Base-by-base conservation (phyloP, 805 yeast genomes). In the Geotrichum ghanense region DNA sequence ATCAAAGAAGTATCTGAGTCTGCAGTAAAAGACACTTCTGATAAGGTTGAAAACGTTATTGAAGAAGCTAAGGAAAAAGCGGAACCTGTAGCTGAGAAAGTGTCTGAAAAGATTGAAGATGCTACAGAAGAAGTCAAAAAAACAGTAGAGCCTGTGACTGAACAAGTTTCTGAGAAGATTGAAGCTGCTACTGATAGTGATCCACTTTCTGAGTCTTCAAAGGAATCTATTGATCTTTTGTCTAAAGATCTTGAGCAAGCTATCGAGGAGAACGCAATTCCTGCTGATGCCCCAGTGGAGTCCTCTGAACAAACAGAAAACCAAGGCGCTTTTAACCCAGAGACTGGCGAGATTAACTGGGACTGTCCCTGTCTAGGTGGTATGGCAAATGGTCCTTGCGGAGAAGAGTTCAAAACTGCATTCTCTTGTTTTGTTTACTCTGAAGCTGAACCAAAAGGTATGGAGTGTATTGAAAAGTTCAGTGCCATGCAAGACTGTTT, bases 301-400 rank as follows among this genome's bases (percentile, higher is more conserved):
- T 22, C 46, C 14, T 5, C 41, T 19, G 60, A 46, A 16, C 40
- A 51, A 20, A 10, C 41, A 20, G 56, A 57, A 25, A 52, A 48
- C 39, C 67, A 71, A 50, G 83, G 87, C 34, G 96, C 97, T 3
- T 90, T 78, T 67, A 78, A 90, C 69, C 97, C 97, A 24, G 95
- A 85, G 59, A 92, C 98, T 2, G 98, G 98, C 24, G 97, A 90
- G 64, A 92, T 92, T 68, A 90, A 92, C 76, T 92, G 98, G 98
- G 97, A 92, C 62, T 92, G 98, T 66, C 97, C 98, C n/a, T 90
- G 97, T 66, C 72, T 92, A 44, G 98, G 97, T 26, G 98, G 98
- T 39, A 87, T 92, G 97, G 97, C 98, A 25, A 74, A 89, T 54
- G 98, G 98, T 0, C 97, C 98, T 47, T 92, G 98, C 69, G 98